Conservation (phyloP, 2,329 filamentous ascomycete genomes). For the Ramularia endophylla region DNA sequence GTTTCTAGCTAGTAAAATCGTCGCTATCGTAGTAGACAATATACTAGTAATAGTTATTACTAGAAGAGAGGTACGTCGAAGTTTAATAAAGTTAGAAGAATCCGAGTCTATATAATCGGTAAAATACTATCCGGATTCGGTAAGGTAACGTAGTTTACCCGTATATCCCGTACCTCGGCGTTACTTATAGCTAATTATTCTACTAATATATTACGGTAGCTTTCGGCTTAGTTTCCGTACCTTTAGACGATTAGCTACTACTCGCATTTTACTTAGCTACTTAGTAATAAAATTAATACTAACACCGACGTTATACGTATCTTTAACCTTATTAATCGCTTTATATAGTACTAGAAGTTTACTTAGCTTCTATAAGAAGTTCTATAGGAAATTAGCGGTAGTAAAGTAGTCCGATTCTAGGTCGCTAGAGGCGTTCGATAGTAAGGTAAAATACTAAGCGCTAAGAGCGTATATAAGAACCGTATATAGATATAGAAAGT, state of each 20-base stretch:
- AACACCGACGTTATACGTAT: too few relatives aligned
- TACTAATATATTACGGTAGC: background rate
- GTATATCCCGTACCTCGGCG: background rate
- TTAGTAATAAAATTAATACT: too few relatives aligned
- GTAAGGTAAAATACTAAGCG: background rate
- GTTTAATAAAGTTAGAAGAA: background rate
- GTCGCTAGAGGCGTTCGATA: too few relatives aligned
- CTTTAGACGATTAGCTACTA: background rate
- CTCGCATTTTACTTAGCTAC: too few relatives aligned
- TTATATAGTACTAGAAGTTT: too few relatives aligned
- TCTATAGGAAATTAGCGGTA: too few relatives aligned
- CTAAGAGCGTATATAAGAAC: background rate
- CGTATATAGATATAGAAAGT: background rate
- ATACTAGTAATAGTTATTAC: background rate
- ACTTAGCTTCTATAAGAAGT: too few relatives aligned
- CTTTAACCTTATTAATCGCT: too few relatives aligned
- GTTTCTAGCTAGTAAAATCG: too few relatives aligned
- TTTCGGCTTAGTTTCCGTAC: background rate
- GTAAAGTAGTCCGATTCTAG: too few relatives aligned
- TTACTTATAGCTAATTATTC: background rate
- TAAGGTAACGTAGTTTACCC: background rate
- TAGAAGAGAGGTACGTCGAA: too few relatives aligned
- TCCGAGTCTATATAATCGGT: background rate
- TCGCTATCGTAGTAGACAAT: background rate
- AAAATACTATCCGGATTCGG: too few relatives aligned